Percentiles rank a stretch among this genome's conserved stretches.
These are phyloP conservation scores for Camelina hispida DNA, from an alignment of 345 rosid genomes.

Conservation along the genomic window DNA sequence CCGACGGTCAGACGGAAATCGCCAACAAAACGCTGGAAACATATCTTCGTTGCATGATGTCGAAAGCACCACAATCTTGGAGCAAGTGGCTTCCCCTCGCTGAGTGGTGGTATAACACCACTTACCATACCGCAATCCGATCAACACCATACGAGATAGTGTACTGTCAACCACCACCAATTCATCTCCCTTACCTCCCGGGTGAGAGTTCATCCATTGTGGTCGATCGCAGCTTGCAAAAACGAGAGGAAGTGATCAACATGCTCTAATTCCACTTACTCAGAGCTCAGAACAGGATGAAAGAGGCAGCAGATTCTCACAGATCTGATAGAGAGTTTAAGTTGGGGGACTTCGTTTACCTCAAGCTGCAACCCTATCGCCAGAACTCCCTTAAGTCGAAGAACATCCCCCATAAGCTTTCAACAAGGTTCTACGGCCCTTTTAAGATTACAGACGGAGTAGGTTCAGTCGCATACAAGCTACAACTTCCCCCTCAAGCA, in stretches of 20 bases:
- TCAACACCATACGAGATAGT: rapidly evolving
- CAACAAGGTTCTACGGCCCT: not conserved
- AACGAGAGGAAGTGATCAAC: not conserved
- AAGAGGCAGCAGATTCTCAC: rapidly evolving
- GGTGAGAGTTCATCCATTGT: rapidly evolving
- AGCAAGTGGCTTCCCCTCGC: rapidly evolving
- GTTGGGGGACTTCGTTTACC: not conserved
- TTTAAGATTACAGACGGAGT: not conserved
- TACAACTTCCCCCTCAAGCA: rapidly evolving
- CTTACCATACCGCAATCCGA: rapidly evolving
- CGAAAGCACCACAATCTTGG: rapidly evolving
- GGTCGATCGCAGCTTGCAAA: rapidly evolving
- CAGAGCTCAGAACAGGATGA: not conserved
- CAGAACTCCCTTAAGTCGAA: not conserved
- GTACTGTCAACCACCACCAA: rapidly evolving
- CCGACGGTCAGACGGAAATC: no score
- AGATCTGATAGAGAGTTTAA: rapidly evolving
- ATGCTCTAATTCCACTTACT: not conserved
- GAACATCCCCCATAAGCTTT: not conserved
- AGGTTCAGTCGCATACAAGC: rapidly evolving
- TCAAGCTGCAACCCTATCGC: not conserved
- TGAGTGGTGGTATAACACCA: not conserved
- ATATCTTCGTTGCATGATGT: rapidly evolving
- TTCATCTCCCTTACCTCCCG: rapidly evolving
- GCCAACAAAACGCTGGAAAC: not conserved